These are phyloP conservation scores for Pyrenochaeta sp. DNA, from an alignment of 2,329 filamentous ascomycete species.

Conservation along the genomic window DNA sequence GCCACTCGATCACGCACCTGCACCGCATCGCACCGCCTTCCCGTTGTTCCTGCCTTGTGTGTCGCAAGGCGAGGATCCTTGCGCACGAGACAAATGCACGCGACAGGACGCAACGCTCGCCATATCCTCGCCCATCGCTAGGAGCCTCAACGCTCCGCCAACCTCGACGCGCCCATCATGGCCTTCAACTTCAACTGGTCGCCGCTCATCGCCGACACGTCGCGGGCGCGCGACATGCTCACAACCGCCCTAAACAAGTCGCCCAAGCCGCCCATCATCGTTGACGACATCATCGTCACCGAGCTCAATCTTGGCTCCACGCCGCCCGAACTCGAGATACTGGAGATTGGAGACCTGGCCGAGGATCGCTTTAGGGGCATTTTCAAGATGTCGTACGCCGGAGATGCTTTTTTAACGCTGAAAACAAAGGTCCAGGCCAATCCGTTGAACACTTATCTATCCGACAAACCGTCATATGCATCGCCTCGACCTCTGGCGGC, in stretches of 20 bases:
- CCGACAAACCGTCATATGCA: slow-evolving; percentile 88
- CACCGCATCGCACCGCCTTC: slow-evolving; percentile 17
- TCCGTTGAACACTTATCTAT: slow-evolving; percentile 93
- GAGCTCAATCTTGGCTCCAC: slow-evolving; percentile 96
- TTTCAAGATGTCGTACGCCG: slow-evolving; percentile 98
- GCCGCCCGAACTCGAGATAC: slow-evolving; percentile 92
- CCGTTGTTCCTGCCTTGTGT: slow-evolving; percentile 11
- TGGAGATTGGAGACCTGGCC: slow-evolving; percentile 96
- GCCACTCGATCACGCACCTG: slow-evolving; percentile 2
- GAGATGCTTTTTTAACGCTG: slow-evolving; percentile 92
- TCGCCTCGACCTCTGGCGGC: slow-evolving; percentile 92
- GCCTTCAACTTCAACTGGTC: slow-evolving; percentile 99
- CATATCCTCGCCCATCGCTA: slow-evolving; percentile 21
- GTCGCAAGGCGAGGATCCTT: slow-evolving; percentile 41
- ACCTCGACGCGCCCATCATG: too few relatives aligned
- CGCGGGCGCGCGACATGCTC: slow-evolving; percentile 89
- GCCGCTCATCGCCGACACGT: slow-evolving; percentile 93
- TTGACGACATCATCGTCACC: slow-evolving; percentile 98
- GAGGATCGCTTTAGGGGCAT: slow-evolving; percentile 97
- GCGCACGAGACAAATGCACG: slow-evolving; percentile 44
- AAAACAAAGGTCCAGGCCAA: slow-evolving; percentile 98
- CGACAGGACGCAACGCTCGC: slow-evolving; percentile 38
- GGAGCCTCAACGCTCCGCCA: slow-evolving; percentile 29
- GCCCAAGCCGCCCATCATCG: slow-evolving; percentile 96
- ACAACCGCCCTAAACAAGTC: slow-evolving; percentile 97